A percentile compares a stretch with the other conserved stretches of the same genome.
Conservation (phyloP, 352 stramenopile species). For the Phytopythium mirpurense region DNA sequence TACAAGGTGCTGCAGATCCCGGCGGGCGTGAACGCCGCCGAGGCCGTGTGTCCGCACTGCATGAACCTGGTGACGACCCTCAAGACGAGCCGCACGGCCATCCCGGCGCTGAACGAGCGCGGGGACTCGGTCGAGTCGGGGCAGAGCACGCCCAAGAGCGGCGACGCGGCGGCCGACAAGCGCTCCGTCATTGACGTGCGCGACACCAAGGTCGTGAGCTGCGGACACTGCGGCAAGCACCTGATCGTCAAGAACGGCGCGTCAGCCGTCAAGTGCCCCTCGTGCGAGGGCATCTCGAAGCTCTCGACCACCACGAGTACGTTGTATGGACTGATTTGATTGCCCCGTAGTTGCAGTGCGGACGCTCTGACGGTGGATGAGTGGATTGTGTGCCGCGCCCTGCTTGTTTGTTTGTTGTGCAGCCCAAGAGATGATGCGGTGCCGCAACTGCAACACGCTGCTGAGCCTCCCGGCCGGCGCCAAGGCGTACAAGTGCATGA, state of each 20-base stretch:
- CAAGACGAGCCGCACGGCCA: constrained; percentile 23
- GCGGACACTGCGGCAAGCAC: constrained; percentile 79
- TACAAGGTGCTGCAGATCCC: constrained; percentile 44
- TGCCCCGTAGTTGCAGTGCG: no score
- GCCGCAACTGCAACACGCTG: constrained; percentile 83
- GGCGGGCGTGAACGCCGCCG: constrained; percentile 25
- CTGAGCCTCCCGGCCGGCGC: constrained; percentile 72
- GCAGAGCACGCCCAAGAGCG: constrained; percentile 17
- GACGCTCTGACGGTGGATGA: constrained; percentile 1
- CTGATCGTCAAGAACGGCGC: constrained; percentile 77
- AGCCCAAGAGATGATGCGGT: constrained; percentile 87
- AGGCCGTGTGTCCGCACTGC: constrained; percentile 70
- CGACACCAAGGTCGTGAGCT: constrained; percentile 83
- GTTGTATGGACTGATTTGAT: no score
- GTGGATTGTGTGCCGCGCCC: constrained; percentile 16
- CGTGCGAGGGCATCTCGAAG: constrained; percentile 78
- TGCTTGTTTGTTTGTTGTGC: constrained; percentile 10
- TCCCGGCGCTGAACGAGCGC: constrained; percentile 21
- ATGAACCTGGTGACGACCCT: constrained; percentile 46
- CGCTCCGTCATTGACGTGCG: constrained; percentile 51
- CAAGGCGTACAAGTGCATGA: constrained; percentile 89
- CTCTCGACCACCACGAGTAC: constrained; percentile 78
- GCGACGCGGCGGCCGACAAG: not conserved
- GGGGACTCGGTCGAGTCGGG: constrained; percentile 33
- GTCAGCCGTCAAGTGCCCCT: constrained; percentile 75